A percentile compares a stretch with the other conserved stretches of the same genome.
These are phyloP conservation scores for Polychaeton citri DNA, from an alignment of 2,329 filamentous ascomycete species.

Conservation along the genomic window DNA sequence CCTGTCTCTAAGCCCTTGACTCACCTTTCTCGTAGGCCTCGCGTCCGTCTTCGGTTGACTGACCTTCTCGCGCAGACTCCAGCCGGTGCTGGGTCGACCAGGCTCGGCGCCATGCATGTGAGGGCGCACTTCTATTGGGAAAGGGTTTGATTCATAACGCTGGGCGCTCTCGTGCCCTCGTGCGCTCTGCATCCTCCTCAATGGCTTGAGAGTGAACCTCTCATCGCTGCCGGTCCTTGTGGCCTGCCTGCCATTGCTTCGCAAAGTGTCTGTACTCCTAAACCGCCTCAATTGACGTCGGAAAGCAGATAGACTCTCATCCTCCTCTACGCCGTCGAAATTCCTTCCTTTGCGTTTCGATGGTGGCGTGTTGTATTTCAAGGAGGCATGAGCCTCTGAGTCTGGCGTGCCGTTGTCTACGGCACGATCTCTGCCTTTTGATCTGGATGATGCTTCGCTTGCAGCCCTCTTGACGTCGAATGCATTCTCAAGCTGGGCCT, in stretches of 20 bases:
- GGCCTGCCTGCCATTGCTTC: not conserved
- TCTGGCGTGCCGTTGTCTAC: constrained; percentile 1
- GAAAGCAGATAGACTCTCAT: not conserved
- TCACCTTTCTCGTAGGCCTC: not conserved
- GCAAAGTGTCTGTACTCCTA: not conserved
- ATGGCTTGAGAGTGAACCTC: not conserved
- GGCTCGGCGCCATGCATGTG: too few species aligned
- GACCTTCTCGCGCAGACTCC: not conserved
- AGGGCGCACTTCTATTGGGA: too few species aligned
- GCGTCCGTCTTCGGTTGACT: not conserved
- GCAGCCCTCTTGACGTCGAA: not conserved
- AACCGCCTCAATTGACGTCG: not conserved
- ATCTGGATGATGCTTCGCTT: not conserved
- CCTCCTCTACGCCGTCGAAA: constrained; percentile 3
- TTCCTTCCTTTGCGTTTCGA: constrained; percentile 12
- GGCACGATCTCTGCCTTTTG: constrained; percentile 4
- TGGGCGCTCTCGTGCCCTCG: not conserved
- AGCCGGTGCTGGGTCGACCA: not conserved
- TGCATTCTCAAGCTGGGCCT: constrained; percentile 4
- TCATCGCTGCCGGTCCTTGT: not conserved
- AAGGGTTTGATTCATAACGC: too few species aligned
- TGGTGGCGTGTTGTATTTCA: constrained; percentile 11
- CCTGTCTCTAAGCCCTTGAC: not conserved
- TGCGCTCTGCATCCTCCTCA: not conserved
- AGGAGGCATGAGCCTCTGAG: constrained; percentile 5